Conservation (phyloP, 1,284 basidiomycete species). For the Coriolopsis trogii region DNA sequence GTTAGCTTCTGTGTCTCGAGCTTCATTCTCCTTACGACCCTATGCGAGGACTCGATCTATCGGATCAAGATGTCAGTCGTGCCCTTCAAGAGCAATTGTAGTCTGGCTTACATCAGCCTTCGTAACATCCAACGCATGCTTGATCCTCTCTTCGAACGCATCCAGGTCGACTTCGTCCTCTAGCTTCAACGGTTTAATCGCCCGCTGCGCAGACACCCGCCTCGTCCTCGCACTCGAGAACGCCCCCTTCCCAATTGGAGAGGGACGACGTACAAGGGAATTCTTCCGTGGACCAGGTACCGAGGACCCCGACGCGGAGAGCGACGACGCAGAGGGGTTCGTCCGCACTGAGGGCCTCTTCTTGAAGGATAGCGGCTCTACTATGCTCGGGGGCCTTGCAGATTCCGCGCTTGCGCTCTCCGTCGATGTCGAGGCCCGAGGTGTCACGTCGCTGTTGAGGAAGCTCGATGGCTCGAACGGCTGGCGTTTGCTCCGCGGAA, state of each 20-base stretch:
- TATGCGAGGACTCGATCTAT: constrained; percentile 68
- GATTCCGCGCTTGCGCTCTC: constrained; percentile 4
- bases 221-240: constrained; percentile 44
- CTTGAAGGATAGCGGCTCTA: constrained; percentile 80
- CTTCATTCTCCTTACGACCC: constrained; percentile 70
- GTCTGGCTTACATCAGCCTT: constrained; percentile 74
- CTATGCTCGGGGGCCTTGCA: constrained; percentile 15
- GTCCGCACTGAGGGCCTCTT: constrained; percentile 69
- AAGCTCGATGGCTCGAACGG: constrained; percentile 50
- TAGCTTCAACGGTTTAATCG: constrained; percentile 15
- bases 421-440: constrained; percentile 44
- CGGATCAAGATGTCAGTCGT: too few relatives aligned
- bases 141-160: constrained; percentile 29
- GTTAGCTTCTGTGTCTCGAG: constrained; percentile 47
- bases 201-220: constrained; percentile 53
- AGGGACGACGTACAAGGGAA: constrained; percentile 19
- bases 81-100: too few relatives aligned
- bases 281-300: constrained; percentile 46
- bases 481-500: constrained; percentile 71
- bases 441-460: constrained; percentile 50
- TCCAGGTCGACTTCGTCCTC: constrained; percentile 40
- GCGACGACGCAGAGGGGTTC: constrained; percentile 17
- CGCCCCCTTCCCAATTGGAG: constrained; percentile 28
- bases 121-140: constrained; percentile 55
- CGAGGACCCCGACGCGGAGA: constrained; percentile 36